Conservation (phyloP, 2,329 filamentous ascomycete species). For the Clonostachys byssicola region DNA sequence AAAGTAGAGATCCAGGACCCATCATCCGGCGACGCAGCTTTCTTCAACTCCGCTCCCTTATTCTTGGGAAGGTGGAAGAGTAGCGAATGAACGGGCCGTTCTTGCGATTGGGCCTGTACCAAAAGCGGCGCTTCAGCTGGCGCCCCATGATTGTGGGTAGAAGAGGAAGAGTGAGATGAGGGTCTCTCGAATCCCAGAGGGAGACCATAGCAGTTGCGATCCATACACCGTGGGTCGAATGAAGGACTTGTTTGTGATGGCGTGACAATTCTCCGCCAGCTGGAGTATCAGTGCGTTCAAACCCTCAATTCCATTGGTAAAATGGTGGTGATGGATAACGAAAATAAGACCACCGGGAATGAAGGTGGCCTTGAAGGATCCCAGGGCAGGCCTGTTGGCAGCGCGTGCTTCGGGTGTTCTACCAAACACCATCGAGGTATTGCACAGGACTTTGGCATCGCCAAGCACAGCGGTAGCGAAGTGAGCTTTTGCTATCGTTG, state of each 20-base stretch:
- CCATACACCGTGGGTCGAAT: constrained; percentile 26
- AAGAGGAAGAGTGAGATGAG: background rate
- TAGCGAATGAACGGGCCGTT: constrained; percentile 12
- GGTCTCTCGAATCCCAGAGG: constrained; percentile 2
- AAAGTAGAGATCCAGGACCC: constrained; percentile 37
- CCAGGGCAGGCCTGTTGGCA: constrained; percentile 20
- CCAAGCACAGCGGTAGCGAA: constrained; percentile 24
- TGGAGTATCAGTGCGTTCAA: constrained; percentile 27
- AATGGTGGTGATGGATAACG: constrained; percentile 33
- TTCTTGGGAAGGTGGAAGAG: constrained; percentile 38
- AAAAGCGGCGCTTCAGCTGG: background rate
- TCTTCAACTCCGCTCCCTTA: constrained; percentile 33
- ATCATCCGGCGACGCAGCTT: constrained; percentile 21
- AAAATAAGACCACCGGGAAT: constrained; percentile 33
- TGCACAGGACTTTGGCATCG: constrained; percentile 22
- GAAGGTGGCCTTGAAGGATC: constrained; percentile 33
- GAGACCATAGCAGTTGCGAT: constrained; percentile 20
- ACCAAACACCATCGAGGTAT: constrained; percentile 28
- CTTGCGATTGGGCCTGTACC: background rate
- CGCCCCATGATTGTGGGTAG: background rate
- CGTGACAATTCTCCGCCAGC: constrained; percentile 34
- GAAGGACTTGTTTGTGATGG: constrained; percentile 20
- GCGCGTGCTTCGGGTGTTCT: constrained; percentile 29
- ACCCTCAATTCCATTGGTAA: constrained; percentile 30
- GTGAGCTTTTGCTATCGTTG: constrained; percentile 27